phyloP scores from a whole-genome alignment of 2,329 filamentous ascomycete species.

The Xylariaceae sp. region DNA sequence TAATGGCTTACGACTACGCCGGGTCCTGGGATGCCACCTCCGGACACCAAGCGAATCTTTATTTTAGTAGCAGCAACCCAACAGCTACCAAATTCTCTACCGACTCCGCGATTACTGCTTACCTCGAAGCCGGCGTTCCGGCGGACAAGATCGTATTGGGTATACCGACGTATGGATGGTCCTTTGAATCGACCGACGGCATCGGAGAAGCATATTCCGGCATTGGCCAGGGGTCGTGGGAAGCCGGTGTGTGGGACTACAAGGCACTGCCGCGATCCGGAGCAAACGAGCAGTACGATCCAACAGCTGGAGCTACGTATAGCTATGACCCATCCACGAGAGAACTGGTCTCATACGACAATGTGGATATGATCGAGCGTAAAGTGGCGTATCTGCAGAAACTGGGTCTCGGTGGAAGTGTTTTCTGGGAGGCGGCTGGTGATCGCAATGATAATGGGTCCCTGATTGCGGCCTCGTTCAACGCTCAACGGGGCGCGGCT shows the following conservation, averaged over 20 bases:
- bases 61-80: conserved; percentile 47
- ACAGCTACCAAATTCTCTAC: conserved; percentile 64
- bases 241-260: conserved; percentile 74
- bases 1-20: conserved; percentile 72
- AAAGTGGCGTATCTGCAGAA: conserved; percentile 63
- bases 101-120: conserved; percentile 58
- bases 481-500: conserved; percentile 21
- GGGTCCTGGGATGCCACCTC: conserved; percentile 60
- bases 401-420: conserved; percentile 63
- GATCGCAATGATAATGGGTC: conserved; percentile 57
- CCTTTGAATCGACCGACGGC: conserved; percentile 58
- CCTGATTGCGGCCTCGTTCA: conserved; percentile 43
- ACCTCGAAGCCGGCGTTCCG: conserved; percentile 57
- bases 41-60: conserved; percentile 70
- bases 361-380: conserved; percentile 48
- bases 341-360: conserved; percentile 70
- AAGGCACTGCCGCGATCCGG: conserved; percentile 64
- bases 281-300: conserved; percentile 52
- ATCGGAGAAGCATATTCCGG: conserved; percentile 60
- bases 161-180: conserved; percentile 74
- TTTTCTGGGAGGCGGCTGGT: conserved; percentile 80
- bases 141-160: conserved; percentile 66
- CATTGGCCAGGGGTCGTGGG: conserved; percentile 64
- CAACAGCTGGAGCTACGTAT: conserved; percentile 57
- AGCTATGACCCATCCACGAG: conserved; percentile 57